These are phyloP conservation scores for Trichoderma gracile DNA, from an alignment of 2,329 filamentous ascomycete genomes.

Conservation along the genomic window DNA sequence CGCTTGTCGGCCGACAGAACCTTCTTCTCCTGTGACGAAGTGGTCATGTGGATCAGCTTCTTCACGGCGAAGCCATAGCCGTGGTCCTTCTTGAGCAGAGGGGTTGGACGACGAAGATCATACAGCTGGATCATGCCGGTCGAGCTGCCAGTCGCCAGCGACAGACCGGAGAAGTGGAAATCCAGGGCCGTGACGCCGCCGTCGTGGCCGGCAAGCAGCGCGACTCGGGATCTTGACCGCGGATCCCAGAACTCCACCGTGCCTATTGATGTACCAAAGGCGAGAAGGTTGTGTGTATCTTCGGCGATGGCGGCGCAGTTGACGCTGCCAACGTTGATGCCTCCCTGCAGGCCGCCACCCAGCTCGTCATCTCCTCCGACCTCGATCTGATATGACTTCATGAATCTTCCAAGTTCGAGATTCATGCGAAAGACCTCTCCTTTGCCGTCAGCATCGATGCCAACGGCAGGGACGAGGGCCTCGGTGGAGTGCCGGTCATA, in stretches of 20 bases:
- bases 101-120: slow-evolving; percentile 83
- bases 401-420: slow-evolving; percentile 86
- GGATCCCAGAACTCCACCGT: slow-evolving; percentile 98
- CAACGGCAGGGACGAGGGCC: slow-evolving; percentile 82
- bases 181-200: slow-evolving; percentile 83
- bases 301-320: slow-evolving; percentile 88
- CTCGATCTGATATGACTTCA: slow-evolving; percentile 90
- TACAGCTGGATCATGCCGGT: slow-evolving; percentile 87
- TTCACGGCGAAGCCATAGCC: slow-evolving; percentile 93
- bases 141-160: slow-evolving; percentile 83
- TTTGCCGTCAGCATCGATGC: slow-evolving; percentile 78
- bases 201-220: slow-evolving; percentile 68
- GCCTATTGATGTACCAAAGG: slow-evolving; percentile 92
- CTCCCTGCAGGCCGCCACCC: slow-evolving; percentile 78
- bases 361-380: slow-evolving; percentile 82
- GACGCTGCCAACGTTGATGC: slow-evolving; percentile 80
- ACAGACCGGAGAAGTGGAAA: slow-evolving; percentile 81
- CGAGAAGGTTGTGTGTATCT: slow-evolving; percentile 82
- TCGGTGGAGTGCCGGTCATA: slow-evolving; percentile 84
- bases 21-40: slow-evolving; percentile 75
- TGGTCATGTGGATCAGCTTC: slow-evolving; percentile 73
- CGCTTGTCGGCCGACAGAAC: slow-evolving; percentile 90
- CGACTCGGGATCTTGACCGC: slow-evolving; percentile 77
- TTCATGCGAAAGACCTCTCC: slow-evolving; percentile 94
- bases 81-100: slow-evolving; percentile 88